A percentile compares a stretch with the other conserved stretches of the same genome.
These are phyloP conservation scores for Metschnikowia vanudenii DNA, from an alignment of 805 yeast species.

Conservation along the genomic window DNA sequence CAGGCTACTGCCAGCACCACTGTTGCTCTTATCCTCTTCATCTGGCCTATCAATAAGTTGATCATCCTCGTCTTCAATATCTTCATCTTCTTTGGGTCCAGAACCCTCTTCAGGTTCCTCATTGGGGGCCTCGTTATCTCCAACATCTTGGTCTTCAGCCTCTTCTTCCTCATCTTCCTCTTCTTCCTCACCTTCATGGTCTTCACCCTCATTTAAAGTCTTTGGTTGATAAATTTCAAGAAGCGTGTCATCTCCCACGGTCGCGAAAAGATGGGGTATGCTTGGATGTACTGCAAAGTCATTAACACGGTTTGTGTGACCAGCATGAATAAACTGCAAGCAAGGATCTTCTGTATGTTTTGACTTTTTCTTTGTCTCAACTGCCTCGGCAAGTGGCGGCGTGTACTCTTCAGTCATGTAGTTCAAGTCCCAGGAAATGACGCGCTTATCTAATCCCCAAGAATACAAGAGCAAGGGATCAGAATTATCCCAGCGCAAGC, in stretches of 20 bases:
- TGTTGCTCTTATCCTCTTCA: neutral
- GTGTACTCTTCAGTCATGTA: conserved; percentile 53
- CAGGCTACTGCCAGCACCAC: neutral
- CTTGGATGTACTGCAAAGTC: conserved; percentile 69
- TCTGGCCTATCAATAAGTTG: conserved; percentile 1
- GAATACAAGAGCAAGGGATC: conserved; percentile 56
- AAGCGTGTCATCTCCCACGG: conserved; percentile 73
- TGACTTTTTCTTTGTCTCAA: conserved; percentile 52
- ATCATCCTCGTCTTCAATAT: conserved; percentile 8
- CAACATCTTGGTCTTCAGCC: conserved; percentile 4
- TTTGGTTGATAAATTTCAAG: conserved; percentile 77
- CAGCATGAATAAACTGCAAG: conserved; percentile 78
- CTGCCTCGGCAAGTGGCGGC: conserved; percentile 27
- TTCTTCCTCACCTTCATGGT: conserved; percentile 27
- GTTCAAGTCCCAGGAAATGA: conserved; percentile 71
- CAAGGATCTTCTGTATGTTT: conserved; percentile 66
- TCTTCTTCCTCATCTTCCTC: conserved; percentile 13
- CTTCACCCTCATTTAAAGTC: conserved; percentile 24
- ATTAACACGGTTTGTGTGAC: conserved; percentile 70
- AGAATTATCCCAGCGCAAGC: conserved; percentile 47
- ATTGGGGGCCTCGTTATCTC: conserved; percentile 1
- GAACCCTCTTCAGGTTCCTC: conserved; percentile 2
- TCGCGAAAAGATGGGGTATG: conserved; percentile 55
- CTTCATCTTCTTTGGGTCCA: neutral
- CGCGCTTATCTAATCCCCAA: conserved; percentile 63